Evolutionary conservation across 257 asterid genomes (phyloP).

Genomic region (Ajuga chamaepitys): DNA sequence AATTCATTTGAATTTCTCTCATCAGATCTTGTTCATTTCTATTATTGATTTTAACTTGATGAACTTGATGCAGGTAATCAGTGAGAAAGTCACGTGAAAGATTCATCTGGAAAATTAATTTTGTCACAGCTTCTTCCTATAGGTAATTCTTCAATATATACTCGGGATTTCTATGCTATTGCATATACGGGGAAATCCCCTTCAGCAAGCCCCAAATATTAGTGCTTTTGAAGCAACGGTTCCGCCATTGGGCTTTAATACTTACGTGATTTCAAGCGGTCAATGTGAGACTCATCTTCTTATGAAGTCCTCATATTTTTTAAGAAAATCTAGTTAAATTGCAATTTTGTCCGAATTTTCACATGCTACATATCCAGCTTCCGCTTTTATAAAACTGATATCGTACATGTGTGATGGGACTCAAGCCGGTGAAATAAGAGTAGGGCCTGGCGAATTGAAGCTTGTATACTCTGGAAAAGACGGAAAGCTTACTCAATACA

Average conservation of each 20-base stretch:
- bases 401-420: slow-evolving; percentile 28
- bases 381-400: slow-evolving; percentile 30
- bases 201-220: slow-evolving; percentile 38
- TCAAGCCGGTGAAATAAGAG: slow-evolving; percentile 44
- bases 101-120: slow-evolving; percentile 64
- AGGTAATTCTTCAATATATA: slow-evolving; percentile 46
- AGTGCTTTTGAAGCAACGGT: slow-evolving; percentile 71
- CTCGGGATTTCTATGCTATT: slow-evolving; percentile 45
- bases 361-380: slow-evolving; percentile 31
- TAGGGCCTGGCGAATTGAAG: slow-evolving; percentile 80
- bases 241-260: slow-evolving; percentile 84
- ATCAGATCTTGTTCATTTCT: neutral
- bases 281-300: slow-evolving; percentile 22
- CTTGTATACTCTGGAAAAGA: slow-evolving; percentile 59
- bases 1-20: neutral
- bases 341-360: slow-evolving; percentile 1
- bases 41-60: neutral
- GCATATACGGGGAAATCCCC: slow-evolving; percentile 60
- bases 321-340: neutral
- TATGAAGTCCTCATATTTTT: neutral
- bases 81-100: slow-evolving; percentile 51
- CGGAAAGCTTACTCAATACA: slow-evolving; percentile 57
- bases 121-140: slow-evolving; percentile 69
- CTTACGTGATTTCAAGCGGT: slow-evolving; percentile 51
- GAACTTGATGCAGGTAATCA: slow-evolving; percentile 54